phyloP scores from a whole-genome alignment of 2,329 filamentous ascomycete species.

The Sporothrix curviconia region DNA sequence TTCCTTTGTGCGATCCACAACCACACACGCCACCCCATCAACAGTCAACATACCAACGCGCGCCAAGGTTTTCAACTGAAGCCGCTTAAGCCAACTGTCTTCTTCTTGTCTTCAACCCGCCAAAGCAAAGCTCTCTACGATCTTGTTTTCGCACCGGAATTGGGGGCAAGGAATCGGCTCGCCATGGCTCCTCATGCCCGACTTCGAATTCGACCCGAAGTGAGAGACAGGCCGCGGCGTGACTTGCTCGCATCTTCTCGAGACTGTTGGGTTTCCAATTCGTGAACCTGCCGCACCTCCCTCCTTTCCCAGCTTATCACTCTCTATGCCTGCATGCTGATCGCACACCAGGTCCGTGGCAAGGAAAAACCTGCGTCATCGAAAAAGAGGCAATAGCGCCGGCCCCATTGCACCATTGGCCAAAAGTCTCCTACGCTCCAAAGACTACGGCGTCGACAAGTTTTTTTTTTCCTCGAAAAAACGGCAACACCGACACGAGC shows the following conservation, averaged over 20 bases:
- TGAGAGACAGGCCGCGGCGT: conserved; percentile 75
- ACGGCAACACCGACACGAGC: conserved; percentile 87
- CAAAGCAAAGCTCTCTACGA: background rate
- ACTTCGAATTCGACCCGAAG: conserved; percentile 68
- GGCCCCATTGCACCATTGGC: conserved; percentile 85
- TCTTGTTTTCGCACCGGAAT: background rate
- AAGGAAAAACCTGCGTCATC: conserved; percentile 98
- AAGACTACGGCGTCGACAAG: conserved; percentile 95
- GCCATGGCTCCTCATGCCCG: conserved; percentile 63
- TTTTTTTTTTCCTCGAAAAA: conserved; percentile 96
- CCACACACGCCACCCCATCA: no score
- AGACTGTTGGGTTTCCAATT: conserved; percentile 71
- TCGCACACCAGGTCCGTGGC: conserved; percentile 76
- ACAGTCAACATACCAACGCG: no score
- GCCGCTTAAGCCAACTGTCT: no score
- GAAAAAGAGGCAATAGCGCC: conserved; percentile 82
- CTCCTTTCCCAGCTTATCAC: conserved; percentile 17
- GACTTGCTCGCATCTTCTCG: conserved; percentile 85
- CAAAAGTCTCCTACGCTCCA: conserved; percentile 91
- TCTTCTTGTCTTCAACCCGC: background rate
- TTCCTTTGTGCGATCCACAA: no score
- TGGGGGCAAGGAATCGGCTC: conserved; percentile 33
- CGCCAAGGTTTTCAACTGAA: no score
- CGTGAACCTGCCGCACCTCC: conserved; percentile 17
- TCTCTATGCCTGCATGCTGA: no score